Evolutionary conservation across 495 filamentous ascomycete genomes (phyloP).

Genomic region (Jackrogersella multiformis): DNA sequence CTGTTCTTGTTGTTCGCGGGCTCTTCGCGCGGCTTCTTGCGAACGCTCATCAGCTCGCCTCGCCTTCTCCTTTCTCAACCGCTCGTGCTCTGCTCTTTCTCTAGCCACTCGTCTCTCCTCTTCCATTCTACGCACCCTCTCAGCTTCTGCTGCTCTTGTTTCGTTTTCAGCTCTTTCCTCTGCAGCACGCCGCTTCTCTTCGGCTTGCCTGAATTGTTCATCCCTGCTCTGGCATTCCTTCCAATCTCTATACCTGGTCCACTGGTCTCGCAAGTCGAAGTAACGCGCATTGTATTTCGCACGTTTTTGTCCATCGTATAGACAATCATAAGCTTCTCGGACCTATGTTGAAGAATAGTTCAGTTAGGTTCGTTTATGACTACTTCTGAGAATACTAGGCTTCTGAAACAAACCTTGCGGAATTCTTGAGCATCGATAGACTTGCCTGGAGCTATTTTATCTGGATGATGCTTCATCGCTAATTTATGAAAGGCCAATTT

Average conservation of each 20-base stretch:
- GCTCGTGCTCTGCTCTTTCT: slow-evolving; percentile 17
- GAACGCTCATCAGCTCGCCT: slow-evolving; percentile 30
- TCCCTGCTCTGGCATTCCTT: background rate
- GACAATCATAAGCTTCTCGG: slow-evolving; percentile 32
- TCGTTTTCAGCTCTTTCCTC: slow-evolving; percentile 16
- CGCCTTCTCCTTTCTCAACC: slow-evolving; percentile 14
- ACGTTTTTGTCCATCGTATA: slow-evolving; percentile 16
- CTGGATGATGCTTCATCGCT: slow-evolving; percentile 33
- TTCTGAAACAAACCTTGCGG: slow-evolving; percentile 29
- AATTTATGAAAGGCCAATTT: slow-evolving; percentile 26
- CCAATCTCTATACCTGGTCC: slow-evolving; percentile 8
- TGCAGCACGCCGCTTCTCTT: slow-evolving; percentile 11
- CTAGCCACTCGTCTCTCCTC: slow-evolving; percentile 20
- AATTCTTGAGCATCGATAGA: slow-evolving; percentile 34
- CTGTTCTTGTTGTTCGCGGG: slow-evolving; percentile 28
- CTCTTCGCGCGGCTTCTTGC: slow-evolving; percentile 26
- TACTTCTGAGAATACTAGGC: background rate
- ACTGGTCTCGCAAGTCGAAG: slow-evolving; percentile 18
- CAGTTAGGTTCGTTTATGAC: background rate
- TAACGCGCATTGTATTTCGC: slow-evolving; percentile 15
- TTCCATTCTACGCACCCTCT: slow-evolving; percentile 9
- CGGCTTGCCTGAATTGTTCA: slow-evolving; percentile 17
- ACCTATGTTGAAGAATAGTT: slow-evolving; percentile 5
- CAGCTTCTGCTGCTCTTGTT: slow-evolving; percentile 18
- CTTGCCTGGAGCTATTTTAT: slow-evolving; percentile 33